Percentiles rank a stretch among this genome's conserved stretches.
Evolutionary conservation across 2,329 filamentous ascomycete genomes (phyloP).

Genomic region (Neocucurbitaria cava): DNA sequence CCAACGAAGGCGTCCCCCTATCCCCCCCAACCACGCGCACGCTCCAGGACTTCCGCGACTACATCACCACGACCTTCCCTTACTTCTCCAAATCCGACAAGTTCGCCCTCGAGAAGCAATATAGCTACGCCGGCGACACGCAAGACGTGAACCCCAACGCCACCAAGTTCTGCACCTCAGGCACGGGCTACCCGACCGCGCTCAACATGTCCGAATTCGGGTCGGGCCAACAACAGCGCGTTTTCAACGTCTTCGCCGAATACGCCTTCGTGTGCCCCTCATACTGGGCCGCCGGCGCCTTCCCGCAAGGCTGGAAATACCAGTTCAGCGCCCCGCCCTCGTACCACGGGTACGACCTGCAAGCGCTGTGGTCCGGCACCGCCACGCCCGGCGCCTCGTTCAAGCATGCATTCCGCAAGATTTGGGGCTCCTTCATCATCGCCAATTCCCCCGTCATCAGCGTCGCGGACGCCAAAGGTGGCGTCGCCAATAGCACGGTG

Average conservation of each 20-base stretch:
- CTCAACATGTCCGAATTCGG: constrained; percentile 40
- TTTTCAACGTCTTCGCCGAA: constrained; percentile 55
- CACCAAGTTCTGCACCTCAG: constrained; percentile 36
- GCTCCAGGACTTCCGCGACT: constrained; percentile 37
- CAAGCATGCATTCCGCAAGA: constrained; percentile 42
- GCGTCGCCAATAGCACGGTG: constrained; percentile 29
- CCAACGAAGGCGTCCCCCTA: constrained; percentile 51
- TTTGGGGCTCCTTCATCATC: constrained; percentile 44
- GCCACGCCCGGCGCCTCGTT: constrained; percentile 32
- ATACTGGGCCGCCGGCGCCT: constrained; percentile 50
- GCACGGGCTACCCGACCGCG: constrained; percentile 28
- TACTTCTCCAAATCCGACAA: constrained; percentile 44
- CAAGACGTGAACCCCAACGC: constrained; percentile 26
- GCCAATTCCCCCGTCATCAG: constrained; percentile 34
- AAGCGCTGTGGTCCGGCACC: constrained; percentile 38
- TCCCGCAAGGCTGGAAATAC: constrained; percentile 43
- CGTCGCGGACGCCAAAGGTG: constrained; percentile 36
- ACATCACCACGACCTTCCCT: constrained; percentile 40
- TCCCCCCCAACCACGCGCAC: constrained; percentile 38
- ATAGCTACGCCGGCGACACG: constrained; percentile 37
- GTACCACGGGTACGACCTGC: constrained; percentile 44
- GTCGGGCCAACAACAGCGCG: constrained; percentile 44
- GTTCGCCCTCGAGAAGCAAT: constrained; percentile 32
- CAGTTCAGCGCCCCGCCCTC: constrained; percentile 37
- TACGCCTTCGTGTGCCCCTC: constrained; percentile 53